Evolutionary conservation across 192 early-diverging fungal species (phyloP), one percentile per base, ranked within the genome.

Genomic region (Coemansia sp.): DNA sequence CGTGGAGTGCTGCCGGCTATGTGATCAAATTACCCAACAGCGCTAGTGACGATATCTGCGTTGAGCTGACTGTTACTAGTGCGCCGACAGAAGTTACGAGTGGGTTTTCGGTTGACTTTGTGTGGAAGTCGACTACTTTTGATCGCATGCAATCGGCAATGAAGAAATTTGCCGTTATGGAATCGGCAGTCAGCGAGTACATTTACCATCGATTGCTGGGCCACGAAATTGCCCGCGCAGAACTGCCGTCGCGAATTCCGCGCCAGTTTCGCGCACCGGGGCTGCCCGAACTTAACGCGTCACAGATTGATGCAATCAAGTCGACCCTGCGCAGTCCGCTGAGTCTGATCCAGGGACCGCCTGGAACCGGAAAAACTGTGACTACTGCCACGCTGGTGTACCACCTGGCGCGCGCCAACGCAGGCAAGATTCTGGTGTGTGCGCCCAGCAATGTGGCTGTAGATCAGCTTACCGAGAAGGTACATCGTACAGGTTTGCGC

Each of bases 401-500:
- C 67, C 96, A 99, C 68, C 77, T 99, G 12, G 92, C 93, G 39
- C 90, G 91, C 69, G 89, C 92, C 82, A 93, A 91, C 72, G 77
- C 83, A 58, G 90, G 89, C 11, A 94, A 96, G 81, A 88, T 99
- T n/a, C 80, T 99, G 48, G 97, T 99, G 0, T 96, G 93, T 67
- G 97, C 97, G 0, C 95, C 97, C n/a, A 93, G 91, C 72, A 99
- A 99, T 72, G 96, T 99, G 5, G 97, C 97, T 27, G 97, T 99
- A 1, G 96, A 99, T 79, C 97, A 99, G 73, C 75, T 99, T 62
- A 93, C 97, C 1, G 94, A 94, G 65, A 97, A 97, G 74, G 94
- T 99, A 58, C 93, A 98, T 72, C 85, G 84, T 23, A 98, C 96
- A 1, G 93, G 95, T 1, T 83, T 99, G 24, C 94, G 94, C 50